These are phyloP conservation scores for Melaleuca quinquenervia DNA, from an alignment of 345 rosid genomes.

Conservation along the genomic window DNA sequence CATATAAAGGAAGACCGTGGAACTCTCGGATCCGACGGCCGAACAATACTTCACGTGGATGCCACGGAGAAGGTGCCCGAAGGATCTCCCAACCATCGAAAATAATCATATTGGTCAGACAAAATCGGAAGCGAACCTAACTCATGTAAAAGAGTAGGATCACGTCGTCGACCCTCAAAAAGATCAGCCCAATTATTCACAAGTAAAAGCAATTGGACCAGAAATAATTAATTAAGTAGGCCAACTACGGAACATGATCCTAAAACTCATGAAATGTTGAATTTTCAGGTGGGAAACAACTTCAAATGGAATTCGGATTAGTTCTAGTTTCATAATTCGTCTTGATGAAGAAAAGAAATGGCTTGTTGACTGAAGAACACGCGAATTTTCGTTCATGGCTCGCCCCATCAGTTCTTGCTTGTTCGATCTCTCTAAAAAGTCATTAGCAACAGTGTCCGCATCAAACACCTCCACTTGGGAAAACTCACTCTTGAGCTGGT, in stretches of 20 bases:
- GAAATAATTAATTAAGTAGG: background rate
- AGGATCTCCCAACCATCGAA: too few relatives aligned
- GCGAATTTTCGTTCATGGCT: background rate
- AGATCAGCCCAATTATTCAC: too few relatives aligned
- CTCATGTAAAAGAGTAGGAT: too few relatives aligned
- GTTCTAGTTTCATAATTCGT: background rate
- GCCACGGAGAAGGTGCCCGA: too few relatives aligned
- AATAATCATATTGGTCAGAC: too few relatives aligned
- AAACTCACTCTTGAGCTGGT: background rate
- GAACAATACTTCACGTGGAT: too few relatives aligned
- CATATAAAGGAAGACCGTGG: too few relatives aligned
- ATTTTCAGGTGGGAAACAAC: background rate
- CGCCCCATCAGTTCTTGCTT: background rate
- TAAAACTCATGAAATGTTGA: background rate
- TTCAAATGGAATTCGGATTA: background rate
- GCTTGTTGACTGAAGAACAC: background rate
- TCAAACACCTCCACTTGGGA: background rate
- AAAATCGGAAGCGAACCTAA: too few relatives aligned
- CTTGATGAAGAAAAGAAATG: background rate
- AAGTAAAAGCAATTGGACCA: background rate
- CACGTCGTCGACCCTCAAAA: too few relatives aligned
- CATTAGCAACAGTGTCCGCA: background rate
- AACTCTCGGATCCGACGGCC: too few relatives aligned
- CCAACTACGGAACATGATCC: background rate
- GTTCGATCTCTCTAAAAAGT: background rate